Base-by-base conservation (phyloP, 306 rosid species). In the Trifolium fragiferum region DNA sequence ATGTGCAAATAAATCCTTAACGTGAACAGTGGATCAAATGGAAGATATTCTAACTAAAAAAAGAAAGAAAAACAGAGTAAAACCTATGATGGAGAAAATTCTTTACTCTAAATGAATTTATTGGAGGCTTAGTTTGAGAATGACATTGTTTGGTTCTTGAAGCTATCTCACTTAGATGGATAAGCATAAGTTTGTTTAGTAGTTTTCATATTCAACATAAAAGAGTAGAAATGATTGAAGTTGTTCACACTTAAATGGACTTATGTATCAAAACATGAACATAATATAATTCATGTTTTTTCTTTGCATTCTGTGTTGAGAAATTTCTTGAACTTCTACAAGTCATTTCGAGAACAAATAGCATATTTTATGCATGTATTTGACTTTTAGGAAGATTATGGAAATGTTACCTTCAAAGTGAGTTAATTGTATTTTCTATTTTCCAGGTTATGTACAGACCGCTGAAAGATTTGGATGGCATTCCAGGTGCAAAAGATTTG, bases 381-480 rank as follows among this genome's bases (percentile, higher is more conserved):
- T 64, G 70, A 47, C 58, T 70, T 64, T 51, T 47, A 1, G 55
- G 35, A 54, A 49, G 8, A 5, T 47, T 37, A 12, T 64, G 6
- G 30, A 38, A 57, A 13, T 37, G 66, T 72, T 19, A 30, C 41
- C 25, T 63, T 68, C 32, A 33, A 27, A 67, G 38, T 13, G 53
- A 25, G 59, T 41, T 76, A 40, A 46, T 69, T 69, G 2, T 74
- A 32, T 77, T 76, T 79, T 71, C 69, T 78, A 75, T 71, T 72
- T 71, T 19, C 44, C 89, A 94, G 99, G 76, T 94, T 60, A 82
- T 94, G 82, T 94, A 94, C 85, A 84, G 92, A 58, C 97, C 97
- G 30, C 90, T 62, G 25, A 88, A 77, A 76, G 87, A 87, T 75
- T 84, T 88, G 75, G 80, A 84, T 80, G 97, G 96, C 35, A 88